Evolutionary conservation across 768 basidiomycete genomes (phyloP), one percentile per base, ranked within the genome.

Genomic region (Tricholoma matsutake): DNA sequence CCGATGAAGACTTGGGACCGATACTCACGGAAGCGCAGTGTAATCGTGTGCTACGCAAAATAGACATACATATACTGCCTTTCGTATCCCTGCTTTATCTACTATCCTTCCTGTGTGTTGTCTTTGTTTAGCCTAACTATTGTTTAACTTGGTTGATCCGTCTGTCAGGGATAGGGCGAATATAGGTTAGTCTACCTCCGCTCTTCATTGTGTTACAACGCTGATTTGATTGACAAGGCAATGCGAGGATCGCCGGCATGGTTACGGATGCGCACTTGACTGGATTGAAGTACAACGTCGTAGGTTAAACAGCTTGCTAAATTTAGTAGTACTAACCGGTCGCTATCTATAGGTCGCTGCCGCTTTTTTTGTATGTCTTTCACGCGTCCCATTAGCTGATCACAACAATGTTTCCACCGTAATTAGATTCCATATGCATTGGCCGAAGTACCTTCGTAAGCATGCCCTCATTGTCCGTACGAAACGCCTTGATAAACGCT

Each of bases 61-160:
- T 82, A 31, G 81, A 82, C 63, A 67, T 70, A 61, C 78, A 81
- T 61, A 63, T 82, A 22, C 63, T 82, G 53, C 79, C 80, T 6
- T 72, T 81, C 53, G 74, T 81, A 37, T 79, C 78, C 5, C 59
- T 80, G 37, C 65, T 82, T 10, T 81, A 80, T 59, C 69, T 82
- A 41, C 70, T 80, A 54, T 81, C 79, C 6, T 82, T 81, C 65
- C 66, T 82, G 78, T 81, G 61, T 71, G 79, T 75, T 2, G 8
- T 13, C 31, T 20, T 29, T 54, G 39, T 32, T 60, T 11, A 22
- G 2, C 25, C 22, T 25, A 25, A 25, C 43, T 8, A 7, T 29
- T 25, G 31, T 18, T 58, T 45, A 11, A 43, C 13, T 2, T 54
- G 11, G 20, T 54, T 54, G 35, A 61, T 5, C 18, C 16, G n/a